These are phyloP conservation scores for Suhomyces atakaporum DNA, from an alignment of 1,139 yeast species.

Conservation along the genomic window DNA sequence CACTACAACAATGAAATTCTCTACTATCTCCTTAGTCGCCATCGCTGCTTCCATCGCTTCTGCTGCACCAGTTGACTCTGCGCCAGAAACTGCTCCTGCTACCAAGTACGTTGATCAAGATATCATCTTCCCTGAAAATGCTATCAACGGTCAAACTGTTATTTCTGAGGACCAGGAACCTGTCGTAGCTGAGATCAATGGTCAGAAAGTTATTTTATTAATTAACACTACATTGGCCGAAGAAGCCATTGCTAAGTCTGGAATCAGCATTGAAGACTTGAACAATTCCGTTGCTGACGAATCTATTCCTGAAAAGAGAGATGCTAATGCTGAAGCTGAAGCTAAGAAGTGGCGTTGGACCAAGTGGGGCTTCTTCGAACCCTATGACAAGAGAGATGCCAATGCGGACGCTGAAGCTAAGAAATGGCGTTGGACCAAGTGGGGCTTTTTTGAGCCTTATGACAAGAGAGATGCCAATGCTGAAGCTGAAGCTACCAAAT, in stretches of 20 bases:
- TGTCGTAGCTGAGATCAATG: constrained; percentile 18
- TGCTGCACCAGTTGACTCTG: constrained; percentile 16
- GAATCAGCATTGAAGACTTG: constrained; percentile 10
- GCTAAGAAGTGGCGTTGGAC: constrained; percentile 15
- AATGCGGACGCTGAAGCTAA: constrained; percentile 18
- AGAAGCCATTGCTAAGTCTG: constrained; percentile 10
- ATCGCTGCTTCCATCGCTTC: constrained; percentile 15
- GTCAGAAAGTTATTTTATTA: constrained; percentile 19
- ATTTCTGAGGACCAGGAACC: constrained; percentile 20
- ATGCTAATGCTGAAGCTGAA: constrained; percentile 16
- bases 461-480: constrained; percentile 17
- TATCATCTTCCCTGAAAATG: constrained; percentile 20
- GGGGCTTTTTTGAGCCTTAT: constrained; percentile 19
- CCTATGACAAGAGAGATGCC: constrained; percentile 20
- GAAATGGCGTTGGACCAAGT: constrained; percentile 20
- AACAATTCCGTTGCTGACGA: constrained; percentile 2
- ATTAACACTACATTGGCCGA: constrained; percentile 23
- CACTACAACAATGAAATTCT: constrained; percentile 14
- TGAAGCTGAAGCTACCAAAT: constrained; percentile 14
- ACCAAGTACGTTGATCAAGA: constrained; percentile 8
- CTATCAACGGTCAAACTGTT: constrained; percentile 16
- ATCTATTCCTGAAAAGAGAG: constrained; percentile 11
- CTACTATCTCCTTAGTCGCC: constrained; percentile 16
- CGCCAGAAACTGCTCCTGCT: constrained; percentile 8
- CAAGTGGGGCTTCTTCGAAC: constrained; percentile 9